These are phyloP conservation scores for Echium plantagineum DNA, from an alignment of 257 asterid genomes.

Conservation along the genomic window DNA sequence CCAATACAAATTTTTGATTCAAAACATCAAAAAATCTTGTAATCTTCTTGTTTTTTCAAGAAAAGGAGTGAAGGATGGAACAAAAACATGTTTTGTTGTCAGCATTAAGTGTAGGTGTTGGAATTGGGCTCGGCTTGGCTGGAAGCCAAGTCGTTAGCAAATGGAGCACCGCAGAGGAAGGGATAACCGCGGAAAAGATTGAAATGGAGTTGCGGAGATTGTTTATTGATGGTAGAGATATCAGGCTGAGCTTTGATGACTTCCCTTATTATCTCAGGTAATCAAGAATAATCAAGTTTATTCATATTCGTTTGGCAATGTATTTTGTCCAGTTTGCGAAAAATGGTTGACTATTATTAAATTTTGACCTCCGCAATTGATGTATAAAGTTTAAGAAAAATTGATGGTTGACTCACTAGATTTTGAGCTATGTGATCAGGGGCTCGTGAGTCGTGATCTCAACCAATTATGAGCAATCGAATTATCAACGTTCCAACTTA, in stretches of 20 bases:
- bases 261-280: conserved; percentile 62
- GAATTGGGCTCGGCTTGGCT: conserved; percentile 70
- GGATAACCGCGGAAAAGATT: conserved; percentile 42
- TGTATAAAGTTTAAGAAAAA: too few relatives aligned
- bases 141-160: conserved; percentile 51
- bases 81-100: conserved; percentile 68
- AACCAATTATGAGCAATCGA: background rate
- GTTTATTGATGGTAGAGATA: conserved; percentile 45
- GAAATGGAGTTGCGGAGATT: conserved; percentile 53
- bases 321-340: too few relatives aligned
- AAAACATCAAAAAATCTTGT: too few relatives aligned
- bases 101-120: conserved; percentile 84
- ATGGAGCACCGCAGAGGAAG: conserved; percentile 22
- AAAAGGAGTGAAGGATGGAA: conserved; percentile 33
- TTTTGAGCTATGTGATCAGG: too few relatives aligned
- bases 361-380: too few relatives aligned
- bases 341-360: too few relatives aligned
- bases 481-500: background rate
- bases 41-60: background rate
- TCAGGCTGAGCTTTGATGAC: conserved; percentile 42
- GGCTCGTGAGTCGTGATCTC: background rate
- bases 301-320: background rate
- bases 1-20: too few relatives aligned
- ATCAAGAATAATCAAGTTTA: too few relatives aligned
- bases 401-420: too few relatives aligned